Conservation (phyloP, 208 protist species). For the Balamuthia mandrillaris region DNA sequence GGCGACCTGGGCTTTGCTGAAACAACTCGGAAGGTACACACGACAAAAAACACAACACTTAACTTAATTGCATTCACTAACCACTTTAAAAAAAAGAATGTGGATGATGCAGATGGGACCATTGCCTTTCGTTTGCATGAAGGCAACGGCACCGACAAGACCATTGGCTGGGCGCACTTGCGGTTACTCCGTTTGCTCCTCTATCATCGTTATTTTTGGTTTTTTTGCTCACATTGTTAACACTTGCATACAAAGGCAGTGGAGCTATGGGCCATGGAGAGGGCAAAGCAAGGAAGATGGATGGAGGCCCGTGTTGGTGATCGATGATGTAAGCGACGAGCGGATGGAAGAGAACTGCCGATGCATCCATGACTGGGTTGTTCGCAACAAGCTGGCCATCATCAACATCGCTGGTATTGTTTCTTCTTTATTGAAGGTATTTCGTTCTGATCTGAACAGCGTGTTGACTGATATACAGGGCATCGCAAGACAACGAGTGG, state of each 20-base stretch:
- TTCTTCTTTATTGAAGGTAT: too few relatives aligned
- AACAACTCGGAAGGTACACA: slow-evolving; percentile 5
- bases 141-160: slow-evolving; percentile 26
- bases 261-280: neutral
- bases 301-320: slow-evolving; percentile 18
- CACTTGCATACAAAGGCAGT: neutral
- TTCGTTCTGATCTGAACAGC: too few relatives aligned
- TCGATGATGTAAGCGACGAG: slow-evolving; percentile 24
- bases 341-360: neutral
- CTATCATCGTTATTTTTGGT: neutral
- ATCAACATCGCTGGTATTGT: slow-evolving; percentile 14
- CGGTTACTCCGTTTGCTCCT: slow-evolving; percentile 1
- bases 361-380: neutral
- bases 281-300: slow-evolving; percentile 10
- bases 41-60: too few relatives aligned
- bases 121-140: slow-evolving; percentile 25
- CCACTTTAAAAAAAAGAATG: neutral
- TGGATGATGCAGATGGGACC: slow-evolving; percentile 19
- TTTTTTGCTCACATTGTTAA: too few relatives aligned
- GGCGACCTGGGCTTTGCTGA: slow-evolving; percentile 7
- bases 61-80: neutral
- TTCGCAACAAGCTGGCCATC: slow-evolving; percentile 5
- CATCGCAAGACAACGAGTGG: slow-evolving; percentile 25
- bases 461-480: neutral
- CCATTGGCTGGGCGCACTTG: slow-evolving; percentile 11